Evolutionary conservation across 1,139 yeast genomes (phyloP).

Genomic region (Spathaspora jeffriesii): DNA sequence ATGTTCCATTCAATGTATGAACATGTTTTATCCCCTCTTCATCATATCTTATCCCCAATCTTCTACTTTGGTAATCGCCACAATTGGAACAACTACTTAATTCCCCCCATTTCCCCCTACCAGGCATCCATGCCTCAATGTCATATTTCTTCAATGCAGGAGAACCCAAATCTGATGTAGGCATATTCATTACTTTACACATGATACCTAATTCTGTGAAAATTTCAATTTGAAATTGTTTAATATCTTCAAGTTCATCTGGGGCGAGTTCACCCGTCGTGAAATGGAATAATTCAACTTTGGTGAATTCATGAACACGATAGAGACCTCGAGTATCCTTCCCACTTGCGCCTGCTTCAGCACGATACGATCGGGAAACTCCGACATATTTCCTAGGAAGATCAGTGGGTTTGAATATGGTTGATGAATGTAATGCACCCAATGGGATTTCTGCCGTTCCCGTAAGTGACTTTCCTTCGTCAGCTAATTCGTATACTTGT

Average conservation of each 20-base stretch:
- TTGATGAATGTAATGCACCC: conserved; percentile 63
- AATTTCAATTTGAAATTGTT: conserved; percentile 86
- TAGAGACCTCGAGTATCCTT: conserved; percentile 99
- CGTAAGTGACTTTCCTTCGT: conserved; percentile 62
- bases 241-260: conserved; percentile 97
- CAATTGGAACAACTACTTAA: conserved; percentile 98
- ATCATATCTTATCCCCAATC: conserved; percentile 97
- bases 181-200: conserved; percentile 97
- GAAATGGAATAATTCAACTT: conserved; percentile 93
- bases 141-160: conserved; percentile 99
- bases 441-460: conserved; percentile 97
- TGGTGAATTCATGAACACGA: conserved; percentile 98
- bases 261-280: conserved; percentile 99
- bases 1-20: conserved; percentile 96
- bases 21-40: conserved; percentile 99
- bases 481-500: conserved; percentile 71
- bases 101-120: conserved; percentile 98
- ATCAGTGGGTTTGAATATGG: conserved; percentile 20
- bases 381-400: conserved; percentile 98
- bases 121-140: conserved; percentile 99
- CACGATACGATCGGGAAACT: conserved; percentile 97
- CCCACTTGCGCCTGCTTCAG: conserved; percentile 99
- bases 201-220: conserved; percentile 92
- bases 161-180: conserved; percentile 97
- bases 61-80: conserved; percentile 98